Conservation (phyloP, 352 stramenopile species). For the Globisporangium middletonii region DNA sequence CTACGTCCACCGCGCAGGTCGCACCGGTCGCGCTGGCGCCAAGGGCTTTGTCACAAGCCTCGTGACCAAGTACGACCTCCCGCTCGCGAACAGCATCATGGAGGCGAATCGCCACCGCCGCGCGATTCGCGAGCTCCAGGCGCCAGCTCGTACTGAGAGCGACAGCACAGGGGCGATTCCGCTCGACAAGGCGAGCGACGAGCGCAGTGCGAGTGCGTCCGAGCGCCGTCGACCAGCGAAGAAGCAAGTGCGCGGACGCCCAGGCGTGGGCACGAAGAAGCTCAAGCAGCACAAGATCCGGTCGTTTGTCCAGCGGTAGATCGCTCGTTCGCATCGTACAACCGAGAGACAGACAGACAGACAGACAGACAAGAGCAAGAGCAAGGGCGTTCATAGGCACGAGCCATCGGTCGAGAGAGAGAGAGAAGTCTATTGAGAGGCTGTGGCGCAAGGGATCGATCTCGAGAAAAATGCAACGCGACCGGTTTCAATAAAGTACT, state of each 20-base stretch:
- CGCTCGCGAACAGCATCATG: conserved; percentile 54
- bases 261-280: conserved; percentile 46
- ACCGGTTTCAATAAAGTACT: background rate
- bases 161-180: conserved; percentile 12
- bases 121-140: conserved; percentile 47
- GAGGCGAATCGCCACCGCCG: conserved; percentile 56
- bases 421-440: background rate
- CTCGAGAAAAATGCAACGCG: too few species aligned
- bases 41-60: conserved; percentile 65
- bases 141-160: background rate
- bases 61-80: conserved; percentile 66
- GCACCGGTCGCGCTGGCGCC: conserved; percentile 56
- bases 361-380: background rate
- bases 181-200: conserved; percentile 6
- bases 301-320: conserved; percentile 12
- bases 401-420: background rate
- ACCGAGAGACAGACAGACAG: background rate
- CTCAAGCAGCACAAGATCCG: conserved; percentile 53
- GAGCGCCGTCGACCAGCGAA: background rate
- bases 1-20: conserved; percentile 90
- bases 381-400: background rate
- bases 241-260: conserved; percentile 12
- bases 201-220: background rate
- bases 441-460: too few species aligned
- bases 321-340: background rate